Base-by-base conservation (phyloP, 768 basidiomycete species). In the Daedalea quercina region DNA sequence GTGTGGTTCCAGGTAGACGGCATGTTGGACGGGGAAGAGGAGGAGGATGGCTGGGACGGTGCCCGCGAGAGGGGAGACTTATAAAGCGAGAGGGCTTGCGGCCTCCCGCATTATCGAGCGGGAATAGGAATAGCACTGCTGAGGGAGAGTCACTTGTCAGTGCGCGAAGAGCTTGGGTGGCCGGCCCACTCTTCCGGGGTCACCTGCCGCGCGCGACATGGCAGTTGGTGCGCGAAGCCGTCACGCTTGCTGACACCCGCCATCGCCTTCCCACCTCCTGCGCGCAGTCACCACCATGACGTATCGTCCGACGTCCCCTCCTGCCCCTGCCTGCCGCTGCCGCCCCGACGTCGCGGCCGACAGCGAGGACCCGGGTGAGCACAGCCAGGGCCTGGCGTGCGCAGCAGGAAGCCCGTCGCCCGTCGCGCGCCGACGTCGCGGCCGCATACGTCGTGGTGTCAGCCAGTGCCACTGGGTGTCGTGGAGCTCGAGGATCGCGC, bases 1-100 rank as follows among this genome's bases (percentile, higher is more conserved):
- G 72, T 66, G 69, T 84, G 67, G 9, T 64, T 60, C 68, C 75
- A 80, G 20, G 67, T 66, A 37, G 64, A 47, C 8, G 76, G 68
- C 77, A 77, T 78, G 61, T 35, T 40, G n/a, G 25, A 34, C 13
- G 51, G n/a, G n/a, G 26, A 6, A 33, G 37, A 3, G 6, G 24
- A 25, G 34, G 34, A 47, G 23, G 35, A 40, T n/a, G 28, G 52
- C 31, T 35, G 43, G 25, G 44, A 50, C 3, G 15, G 19, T 7
- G 7, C 4, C 7, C 7, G 17, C 37, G 37, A 40, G 8, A 15
- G 17, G 37, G 37, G 37, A 7, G 13, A 15, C 37, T 40, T 40
- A 40, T 40, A 40, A 17, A 40, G 15, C 19, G 15, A 8, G 34
- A 17, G 19, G 19, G 37, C 37, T 40, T 6, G 13, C 37, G 37